These are phyloP conservation scores for Amaranthus tricolor DNA, from an alignment of 179 eudicot species.

Conservation along the genomic window DNA sequence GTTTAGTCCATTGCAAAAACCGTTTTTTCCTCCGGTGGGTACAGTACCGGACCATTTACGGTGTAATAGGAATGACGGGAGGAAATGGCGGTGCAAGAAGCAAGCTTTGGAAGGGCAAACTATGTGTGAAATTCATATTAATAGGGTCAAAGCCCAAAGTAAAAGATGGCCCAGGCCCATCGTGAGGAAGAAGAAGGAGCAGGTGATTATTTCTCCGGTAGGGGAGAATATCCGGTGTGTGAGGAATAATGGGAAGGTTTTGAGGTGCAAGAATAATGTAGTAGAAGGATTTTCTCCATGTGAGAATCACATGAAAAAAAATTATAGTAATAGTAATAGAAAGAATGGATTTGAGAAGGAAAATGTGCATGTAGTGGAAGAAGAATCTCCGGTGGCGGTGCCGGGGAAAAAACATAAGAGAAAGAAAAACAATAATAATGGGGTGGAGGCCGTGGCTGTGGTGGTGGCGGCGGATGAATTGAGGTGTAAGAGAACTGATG, in stretches of 20 bases:
- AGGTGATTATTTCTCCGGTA: not conserved
- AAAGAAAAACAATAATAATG: not conserved
- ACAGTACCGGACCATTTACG: slow-evolving; percentile 28
- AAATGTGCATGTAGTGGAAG: not conserved
- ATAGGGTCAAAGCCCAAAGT: not conserved
- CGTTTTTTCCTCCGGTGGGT: not conserved
- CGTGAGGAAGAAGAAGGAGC: not conserved
- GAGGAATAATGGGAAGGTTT: slow-evolving; percentile 20
- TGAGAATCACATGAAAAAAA: slow-evolving; percentile 16
- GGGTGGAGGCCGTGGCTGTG: not conserved
- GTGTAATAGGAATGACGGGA: slow-evolving; percentile 17
- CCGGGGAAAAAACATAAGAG: not conserved
- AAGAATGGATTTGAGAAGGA: not conserved
- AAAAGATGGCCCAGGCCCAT: not conserved
- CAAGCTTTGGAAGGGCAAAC: slow-evolving; percentile 21
- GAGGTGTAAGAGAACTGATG: slow-evolving; percentile 51
- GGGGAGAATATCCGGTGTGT: slow-evolving; percentile 14
- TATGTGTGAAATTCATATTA: slow-evolving; percentile 23
- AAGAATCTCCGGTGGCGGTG: not conserved
- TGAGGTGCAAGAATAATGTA: slow-evolving; percentile 20
- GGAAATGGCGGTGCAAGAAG: slow-evolving; percentile 30
- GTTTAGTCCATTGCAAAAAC: not conserved
- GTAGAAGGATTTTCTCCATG: slow-evolving; percentile 11
- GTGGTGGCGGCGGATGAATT: slow-evolving; percentile 17
- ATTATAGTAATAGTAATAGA: not conserved